These are phyloP conservation scores for Borealophlyctis nickersoniae DNA, from an alignment of 192 early-diverging fungal genomes.

Conservation along the genomic window DNA sequence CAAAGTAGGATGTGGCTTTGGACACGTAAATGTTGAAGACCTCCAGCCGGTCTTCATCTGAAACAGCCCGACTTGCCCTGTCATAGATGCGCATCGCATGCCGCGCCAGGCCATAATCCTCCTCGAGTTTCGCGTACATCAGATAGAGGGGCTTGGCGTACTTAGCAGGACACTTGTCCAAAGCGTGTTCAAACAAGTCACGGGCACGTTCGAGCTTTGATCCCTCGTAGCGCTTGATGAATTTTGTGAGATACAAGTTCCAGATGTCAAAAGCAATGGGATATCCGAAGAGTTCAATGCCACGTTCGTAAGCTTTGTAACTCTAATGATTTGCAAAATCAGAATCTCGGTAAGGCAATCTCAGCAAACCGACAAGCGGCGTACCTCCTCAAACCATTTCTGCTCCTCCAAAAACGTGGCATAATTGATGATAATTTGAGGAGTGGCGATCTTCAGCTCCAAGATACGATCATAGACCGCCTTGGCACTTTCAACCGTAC, in stretches of 20 bases:
- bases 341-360: neutral
- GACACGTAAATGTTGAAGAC: constrained; percentile 89
- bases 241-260: constrained; percentile 90
- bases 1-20: constrained; percentile 82
- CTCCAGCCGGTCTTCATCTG: constrained; percentile 69
- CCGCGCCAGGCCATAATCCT: constrained; percentile 83
- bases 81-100: constrained; percentile 95
- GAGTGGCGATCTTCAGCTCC: constrained; percentile 90
- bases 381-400: constrained; percentile 85
- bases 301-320: constrained; percentile 93
- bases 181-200: constrained; percentile 93
- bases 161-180: constrained; percentile 78
- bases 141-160: constrained; percentile 85
- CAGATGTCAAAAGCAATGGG: constrained; percentile 97
- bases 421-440: constrained; percentile 95
- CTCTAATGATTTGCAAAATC: too few species aligned
- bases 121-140: constrained; percentile 89
- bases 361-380: too few species aligned
- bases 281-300: constrained; percentile 93
- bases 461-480: constrained; percentile 89
- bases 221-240: constrained; percentile 81
- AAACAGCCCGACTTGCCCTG: constrained; percentile 79
- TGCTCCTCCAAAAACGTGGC: constrained; percentile 85
- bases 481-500: constrained; percentile 73
- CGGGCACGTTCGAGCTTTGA: constrained; percentile 84